These are phyloP conservation scores for Penicillium canariense DNA, from an alignment of 495 filamentous ascomycete genomes.

Conservation along the genomic window DNA sequence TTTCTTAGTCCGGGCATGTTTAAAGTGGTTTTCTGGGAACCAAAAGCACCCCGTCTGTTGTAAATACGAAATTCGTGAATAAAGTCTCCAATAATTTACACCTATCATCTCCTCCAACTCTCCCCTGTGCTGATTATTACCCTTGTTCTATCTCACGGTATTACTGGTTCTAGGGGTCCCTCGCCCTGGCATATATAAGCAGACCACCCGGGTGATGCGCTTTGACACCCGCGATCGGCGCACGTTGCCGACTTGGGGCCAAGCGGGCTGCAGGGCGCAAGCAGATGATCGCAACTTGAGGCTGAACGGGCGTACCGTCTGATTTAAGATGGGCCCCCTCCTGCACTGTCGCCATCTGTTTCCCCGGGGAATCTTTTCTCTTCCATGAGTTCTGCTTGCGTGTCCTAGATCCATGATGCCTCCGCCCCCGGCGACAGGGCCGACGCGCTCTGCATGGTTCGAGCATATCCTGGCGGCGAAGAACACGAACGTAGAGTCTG, in stretches of 20 bases:
- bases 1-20: constrained; percentile 9
- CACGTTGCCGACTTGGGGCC: constrained; percentile 12
- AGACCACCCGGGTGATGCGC: constrained; percentile 6
- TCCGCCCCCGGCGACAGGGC: constrained; percentile 3
- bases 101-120: constrained; percentile 29
- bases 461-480: constrained; percentile 12
- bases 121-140: not conserved
- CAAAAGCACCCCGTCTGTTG: constrained; percentile 12
- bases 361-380: not conserved
- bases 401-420: constrained; percentile 8
- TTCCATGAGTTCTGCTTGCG: not conserved
- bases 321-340: constrained; percentile 13
- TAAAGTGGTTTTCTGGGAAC: constrained; percentile 13
- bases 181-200: too few species aligned
- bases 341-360: not conserved
- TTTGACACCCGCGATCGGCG: constrained; percentile 24
- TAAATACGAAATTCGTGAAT: constrained; percentile 13
- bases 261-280: constrained; percentile 12
- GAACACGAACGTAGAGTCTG: constrained; percentile 42
- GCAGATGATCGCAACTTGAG: constrained; percentile 24
- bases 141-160: too few species aligned
- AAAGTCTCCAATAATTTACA: constrained; percentile 2
- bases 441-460: constrained; percentile 15
- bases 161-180: too few species aligned
- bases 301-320: constrained; percentile 14